Conservation (phyloP, 352 stramenopile species). For the Phytophthora ramorum region DNA sequence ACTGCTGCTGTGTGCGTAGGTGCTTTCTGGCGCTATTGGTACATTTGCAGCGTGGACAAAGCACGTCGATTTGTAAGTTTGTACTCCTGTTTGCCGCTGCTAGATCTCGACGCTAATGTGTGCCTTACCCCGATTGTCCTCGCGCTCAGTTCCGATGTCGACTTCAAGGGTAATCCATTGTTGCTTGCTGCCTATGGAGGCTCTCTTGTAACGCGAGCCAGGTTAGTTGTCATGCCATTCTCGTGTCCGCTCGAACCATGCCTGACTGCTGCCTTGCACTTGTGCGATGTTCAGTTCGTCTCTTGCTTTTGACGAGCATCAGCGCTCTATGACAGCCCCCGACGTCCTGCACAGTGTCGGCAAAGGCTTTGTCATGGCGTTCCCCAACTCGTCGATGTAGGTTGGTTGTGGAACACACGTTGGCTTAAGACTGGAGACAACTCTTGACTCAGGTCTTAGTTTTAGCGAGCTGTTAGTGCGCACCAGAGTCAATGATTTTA, state of each 20-base stretch:
- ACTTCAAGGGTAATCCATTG: constrained; percentile 56
- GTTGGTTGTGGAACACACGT: neutral
- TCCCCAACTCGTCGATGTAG: constrained; percentile 42
- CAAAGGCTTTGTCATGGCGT: constrained; percentile 63
- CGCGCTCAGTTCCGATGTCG: constrained; percentile 15
- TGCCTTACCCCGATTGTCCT: neutral
- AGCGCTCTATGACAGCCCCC: constrained; percentile 84
- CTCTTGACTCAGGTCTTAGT: neutral
- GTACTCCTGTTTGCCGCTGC: neutral
- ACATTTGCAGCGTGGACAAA: constrained; percentile 83
- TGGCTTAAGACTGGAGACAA: neutral
- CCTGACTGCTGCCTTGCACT: constrained; percentile 4
- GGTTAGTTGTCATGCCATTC: constrained; percentile 34
- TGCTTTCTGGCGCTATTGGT: constrained; percentile 83
- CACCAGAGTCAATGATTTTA: constrained; percentile 19
- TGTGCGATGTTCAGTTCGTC: constrained; percentile 40
- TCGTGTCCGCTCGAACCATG: neutral
- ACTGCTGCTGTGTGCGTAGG: constrained; percentile 37
- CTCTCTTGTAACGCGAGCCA: constrained; percentile 81
- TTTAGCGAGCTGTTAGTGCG: neutral
- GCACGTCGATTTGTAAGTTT: constrained; percentile 48
- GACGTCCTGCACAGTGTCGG: constrained; percentile 78
- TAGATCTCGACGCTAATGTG: neutral
- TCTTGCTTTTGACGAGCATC: constrained; percentile 73
- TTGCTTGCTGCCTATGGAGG: constrained; percentile 81